phyloP scores from a whole-genome alignment of 208 protist genomes.

The Crithidia brevicula region DNA sequence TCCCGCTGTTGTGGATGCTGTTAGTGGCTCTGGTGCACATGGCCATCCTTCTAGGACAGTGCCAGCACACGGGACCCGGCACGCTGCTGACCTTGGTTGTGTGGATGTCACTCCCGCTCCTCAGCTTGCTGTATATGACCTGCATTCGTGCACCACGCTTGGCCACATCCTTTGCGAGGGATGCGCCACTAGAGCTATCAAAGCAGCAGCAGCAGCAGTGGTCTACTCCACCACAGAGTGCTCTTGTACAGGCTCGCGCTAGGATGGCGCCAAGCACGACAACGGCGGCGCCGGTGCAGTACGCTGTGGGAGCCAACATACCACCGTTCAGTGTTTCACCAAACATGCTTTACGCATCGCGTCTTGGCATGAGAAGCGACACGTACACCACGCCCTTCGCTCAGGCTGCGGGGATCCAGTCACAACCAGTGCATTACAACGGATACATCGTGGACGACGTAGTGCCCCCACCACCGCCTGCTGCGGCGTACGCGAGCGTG shows the following conservation, averaged over 20 bases:
- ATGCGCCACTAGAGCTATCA: too few relatives aligned
- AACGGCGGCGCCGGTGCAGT: background rate
- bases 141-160: slow-evolving; percentile 13
- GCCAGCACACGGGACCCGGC: slow-evolving; percentile 32
- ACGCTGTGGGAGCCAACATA: background rate
- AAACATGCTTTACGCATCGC: background rate
- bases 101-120: slow-evolving; percentile 60
- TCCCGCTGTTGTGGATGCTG: slow-evolving; percentile 49
- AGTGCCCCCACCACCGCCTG: slow-evolving; percentile 16
- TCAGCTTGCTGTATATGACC: slow-evolving; percentile 32
- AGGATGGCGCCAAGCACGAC: background rate
- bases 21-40: slow-evolving; percentile 70
- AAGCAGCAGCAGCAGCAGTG: too few relatives aligned
- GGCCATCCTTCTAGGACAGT: slow-evolving; percentile 57
- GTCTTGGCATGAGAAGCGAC: background rate
- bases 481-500: background rate
- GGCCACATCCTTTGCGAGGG: background rate
- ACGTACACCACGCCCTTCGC: background rate
- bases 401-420: background rate
- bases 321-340: background rate
- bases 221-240: too few relatives aligned
- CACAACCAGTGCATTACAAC: background rate
- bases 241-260: too few relatives aligned
- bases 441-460: background rate
- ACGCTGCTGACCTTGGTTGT: slow-evolving; percentile 56